These are phyloP conservation scores for Spizellomyces sp. DNA, from an alignment of 192 early-diverging fungal species.

Conservation along the genomic window DNA sequence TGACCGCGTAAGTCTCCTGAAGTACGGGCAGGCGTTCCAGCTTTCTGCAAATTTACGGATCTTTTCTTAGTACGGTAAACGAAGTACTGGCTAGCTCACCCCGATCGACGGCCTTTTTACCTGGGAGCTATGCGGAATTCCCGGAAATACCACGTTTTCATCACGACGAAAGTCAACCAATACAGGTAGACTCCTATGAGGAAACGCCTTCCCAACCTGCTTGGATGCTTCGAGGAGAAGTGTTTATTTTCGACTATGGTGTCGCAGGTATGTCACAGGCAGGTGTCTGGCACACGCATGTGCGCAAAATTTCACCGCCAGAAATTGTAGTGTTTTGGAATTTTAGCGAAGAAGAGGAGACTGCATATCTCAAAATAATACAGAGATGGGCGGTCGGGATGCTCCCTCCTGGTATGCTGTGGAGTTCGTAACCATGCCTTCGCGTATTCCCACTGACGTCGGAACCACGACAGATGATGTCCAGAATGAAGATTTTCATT, in stretches of 20 bases:
- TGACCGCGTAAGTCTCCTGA: constrained; percentile 23
- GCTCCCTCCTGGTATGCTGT: neutral
- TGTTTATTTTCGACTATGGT: constrained; percentile 60
- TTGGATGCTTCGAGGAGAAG: constrained; percentile 51
- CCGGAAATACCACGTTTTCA: constrained; percentile 15
- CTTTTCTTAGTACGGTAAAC: no score
- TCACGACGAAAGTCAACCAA: constrained; percentile 2
- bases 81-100: neutral
- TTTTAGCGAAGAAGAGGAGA: constrained; percentile 47
- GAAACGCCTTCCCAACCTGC: constrained; percentile 20
- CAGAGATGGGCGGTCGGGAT: constrained; percentile 21
- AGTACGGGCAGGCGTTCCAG: no score
- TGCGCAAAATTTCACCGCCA: no score
- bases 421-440: neutral
- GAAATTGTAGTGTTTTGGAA: constrained; percentile 50
- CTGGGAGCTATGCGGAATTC: constrained; percentile 32
- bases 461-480: neutral
- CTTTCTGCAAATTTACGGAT: no score
- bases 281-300: neutral
- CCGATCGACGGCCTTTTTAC: constrained; percentile 19
- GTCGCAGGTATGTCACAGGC: constrained; percentile 34
- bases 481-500: constrained; percentile 66
- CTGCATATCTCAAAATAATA: constrained; percentile 47
- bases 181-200: constrained; percentile 8
- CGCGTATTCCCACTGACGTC: neutral